A percentile compares a stretch with the other conserved stretches of the same genome.
phyloP scores from a whole-genome alignment of 768 basidiomycete genomes.

The Ramaria sp. region DNA sequence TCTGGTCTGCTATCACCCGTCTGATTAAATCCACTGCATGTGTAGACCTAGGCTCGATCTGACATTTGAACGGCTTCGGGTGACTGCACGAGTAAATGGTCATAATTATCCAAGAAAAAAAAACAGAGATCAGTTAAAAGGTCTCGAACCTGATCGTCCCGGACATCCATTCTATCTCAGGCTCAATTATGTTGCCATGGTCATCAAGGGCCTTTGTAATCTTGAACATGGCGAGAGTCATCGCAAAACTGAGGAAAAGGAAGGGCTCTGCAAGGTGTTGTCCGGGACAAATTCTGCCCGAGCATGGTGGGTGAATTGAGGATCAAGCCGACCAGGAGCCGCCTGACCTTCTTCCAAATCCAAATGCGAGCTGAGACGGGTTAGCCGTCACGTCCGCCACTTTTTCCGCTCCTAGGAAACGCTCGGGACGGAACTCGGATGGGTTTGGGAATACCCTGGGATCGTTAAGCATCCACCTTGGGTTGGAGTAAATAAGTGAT shows the following conservation, averaged over 20 bases:
- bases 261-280: slow-evolving; percentile 31
- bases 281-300: slow-evolving; percentile 27
- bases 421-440: slow-evolving; percentile 10
- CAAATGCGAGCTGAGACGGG: not conserved
- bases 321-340: not conserved
- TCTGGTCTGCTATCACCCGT: no score
- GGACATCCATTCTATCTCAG: not conserved
- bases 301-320: not conserved
- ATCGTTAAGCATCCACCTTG: no score
- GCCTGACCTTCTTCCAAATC: not conserved
- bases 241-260: slow-evolving; percentile 25
- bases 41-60: slow-evolving; percentile 23
- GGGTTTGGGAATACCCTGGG: no score
- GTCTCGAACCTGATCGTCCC: not conserved
- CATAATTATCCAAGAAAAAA: not conserved
- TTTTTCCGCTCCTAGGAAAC: slow-evolving; percentile 11
- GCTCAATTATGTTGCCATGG: not conserved
- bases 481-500: no score
- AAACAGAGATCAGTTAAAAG: not conserved
- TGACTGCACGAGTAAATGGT: slow-evolving; percentile 15
- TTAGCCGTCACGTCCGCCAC: not conserved
- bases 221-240: slow-evolving; percentile 25
- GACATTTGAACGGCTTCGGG: slow-evolving; percentile 26
- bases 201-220: slow-evolving; percentile 32
- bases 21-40: slow-evolving; percentile 20